Conservation (phyloP, 2,329 filamentous ascomycete species). For the Hypoxylon sp. region DNA sequence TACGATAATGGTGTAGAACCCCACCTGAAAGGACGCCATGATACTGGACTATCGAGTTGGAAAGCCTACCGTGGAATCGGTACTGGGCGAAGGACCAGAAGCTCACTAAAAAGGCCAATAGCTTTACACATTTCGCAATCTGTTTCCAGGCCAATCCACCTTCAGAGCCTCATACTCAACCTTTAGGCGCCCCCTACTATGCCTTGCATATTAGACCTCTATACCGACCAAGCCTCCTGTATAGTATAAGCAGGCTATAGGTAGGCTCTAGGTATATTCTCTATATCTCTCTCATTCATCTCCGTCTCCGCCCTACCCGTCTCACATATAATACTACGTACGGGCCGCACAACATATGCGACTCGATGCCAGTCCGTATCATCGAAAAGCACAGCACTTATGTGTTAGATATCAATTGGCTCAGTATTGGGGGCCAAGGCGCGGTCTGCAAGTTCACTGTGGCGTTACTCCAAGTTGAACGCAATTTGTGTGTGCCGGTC, state of each 20-base stretch:
- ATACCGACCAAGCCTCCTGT: constrained; percentile 8
- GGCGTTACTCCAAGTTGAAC: constrained; percentile 6
- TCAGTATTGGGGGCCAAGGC: constrained; percentile 20
- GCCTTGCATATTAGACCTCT: constrained; percentile 15
- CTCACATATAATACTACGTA: constrained; percentile 18
- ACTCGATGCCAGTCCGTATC: not conserved
- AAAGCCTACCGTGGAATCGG: constrained; percentile 4
- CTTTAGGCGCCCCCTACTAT: constrained; percentile 9
- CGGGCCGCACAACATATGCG: constrained; percentile 34
- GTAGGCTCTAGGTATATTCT: constrained; percentile 11
- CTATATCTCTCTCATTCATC: not conserved
- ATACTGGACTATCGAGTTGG: constrained; percentile 13
- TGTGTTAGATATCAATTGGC: constrained; percentile 33
- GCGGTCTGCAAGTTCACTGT: not conserved
- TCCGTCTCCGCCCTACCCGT: constrained; percentile 18
- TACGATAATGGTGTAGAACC: constrained; percentile 27
- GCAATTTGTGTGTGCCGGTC: not conserved
- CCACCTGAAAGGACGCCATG: constrained; percentile 30
- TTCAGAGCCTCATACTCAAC: constrained; percentile 29
- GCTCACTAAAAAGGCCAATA: constrained; percentile 13
- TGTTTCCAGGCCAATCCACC: constrained; percentile 4
- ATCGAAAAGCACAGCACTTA: constrained; percentile 4
- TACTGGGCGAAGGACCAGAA: not conserved
- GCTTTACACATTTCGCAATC: constrained; percentile 16
- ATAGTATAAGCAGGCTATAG: constrained; percentile 31